Evolutionary conservation across 805 yeast genomes (phyloP), one percentile per base, ranked within the genome.

Genomic region (Candida schatavii): DNA sequence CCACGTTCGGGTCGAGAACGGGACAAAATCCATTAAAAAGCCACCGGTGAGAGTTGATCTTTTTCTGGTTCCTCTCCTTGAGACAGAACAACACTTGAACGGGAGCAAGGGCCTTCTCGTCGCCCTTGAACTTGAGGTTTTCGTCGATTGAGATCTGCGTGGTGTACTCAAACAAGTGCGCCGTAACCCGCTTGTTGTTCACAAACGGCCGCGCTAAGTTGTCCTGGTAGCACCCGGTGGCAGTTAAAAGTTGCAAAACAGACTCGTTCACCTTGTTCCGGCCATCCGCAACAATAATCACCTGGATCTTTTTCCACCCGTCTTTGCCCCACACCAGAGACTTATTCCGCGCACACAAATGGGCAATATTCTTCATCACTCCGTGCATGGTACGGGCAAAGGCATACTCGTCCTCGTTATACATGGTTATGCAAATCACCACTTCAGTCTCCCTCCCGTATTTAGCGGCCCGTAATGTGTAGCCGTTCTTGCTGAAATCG

Each of bases 1-100:
- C 82, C 13, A 91, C 95, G 52, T 88, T 90, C 11, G 99, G 99
- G 53, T 90, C 87, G 49, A 95, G 68, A 15, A 83, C 76, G 2
- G 97, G 97, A 62, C 97, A 89, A 47, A 93, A 80, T 1, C 96
- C 97, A 57, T 93, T 90, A 64, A 93, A 89, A 42, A 95, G 70
- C 99, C 99, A 93, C 62, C 98, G 81, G 62, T 93, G 99, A 2
- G 98, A 91, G 64, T 93, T 93, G 62, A 93, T 89, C 59, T 93
- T 93, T 64, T 91, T 91, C 44, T 85, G 84, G 55, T 93, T 95
- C 56, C 79, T 79, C 57, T 93, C 99, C 61, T 93, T 93, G 61
- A 93, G 69, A 61, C 98, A 90, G 61, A 93, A 90, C 28, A 91
- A 69, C 39, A 91, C 78, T 68, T 93, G 99, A 11, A 91, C 97